Percentiles rank a stretch among this genome's conserved stretches.
Conservation (phyloP, 176 grass and related monocot genomes). For the Typha latifolia region DNA sequence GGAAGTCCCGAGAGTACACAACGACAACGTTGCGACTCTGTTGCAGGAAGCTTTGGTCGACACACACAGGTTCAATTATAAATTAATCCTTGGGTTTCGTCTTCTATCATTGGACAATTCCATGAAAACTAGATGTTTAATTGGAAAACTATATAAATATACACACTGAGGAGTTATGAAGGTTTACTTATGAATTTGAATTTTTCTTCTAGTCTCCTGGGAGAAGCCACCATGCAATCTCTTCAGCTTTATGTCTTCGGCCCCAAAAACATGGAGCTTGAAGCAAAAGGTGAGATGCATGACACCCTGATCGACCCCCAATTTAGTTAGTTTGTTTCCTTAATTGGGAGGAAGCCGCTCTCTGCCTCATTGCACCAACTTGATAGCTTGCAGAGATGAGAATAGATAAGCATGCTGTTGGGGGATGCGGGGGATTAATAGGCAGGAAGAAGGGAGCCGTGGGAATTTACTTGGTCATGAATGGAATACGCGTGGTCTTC, state of each 20-base stretch:
- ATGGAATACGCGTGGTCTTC: conserved; percentile 48
- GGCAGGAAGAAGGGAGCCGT: conserved; percentile 75
- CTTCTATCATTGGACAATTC: too few relatives aligned
- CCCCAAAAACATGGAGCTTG: conserved; percentile 29
- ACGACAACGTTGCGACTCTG: conserved; percentile 19
- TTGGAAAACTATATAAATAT: not conserved
- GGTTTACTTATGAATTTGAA: not conserved
- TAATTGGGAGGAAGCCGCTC: not conserved
- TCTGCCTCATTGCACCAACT: not conserved
- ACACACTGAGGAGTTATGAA: not conserved
- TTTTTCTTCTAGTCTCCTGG: conserved; percentile 28
- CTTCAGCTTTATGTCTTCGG: conserved; percentile 56
- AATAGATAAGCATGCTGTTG: conserved; percentile 34
- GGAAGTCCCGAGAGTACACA: conserved; percentile 35
- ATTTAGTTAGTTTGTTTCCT: conserved; percentile 4
- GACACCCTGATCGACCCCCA: not conserved
- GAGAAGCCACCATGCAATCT: conserved; percentile 51
- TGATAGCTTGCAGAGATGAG: conserved; percentile 32
- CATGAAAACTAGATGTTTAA: too few relatives aligned
- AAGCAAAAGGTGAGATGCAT: conserved; percentile 29
- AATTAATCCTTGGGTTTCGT: too few relatives aligned
- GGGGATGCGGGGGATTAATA: conserved; percentile 44
- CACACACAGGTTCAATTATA: conserved; percentile 32
- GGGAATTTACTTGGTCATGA: conserved; percentile 48
- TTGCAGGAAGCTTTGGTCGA: conserved; percentile 43